These are phyloP conservation scores for Fusarium secorum DNA, from an alignment of 2,329 filamentous ascomycete genomes.

Conservation along the genomic window DNA sequence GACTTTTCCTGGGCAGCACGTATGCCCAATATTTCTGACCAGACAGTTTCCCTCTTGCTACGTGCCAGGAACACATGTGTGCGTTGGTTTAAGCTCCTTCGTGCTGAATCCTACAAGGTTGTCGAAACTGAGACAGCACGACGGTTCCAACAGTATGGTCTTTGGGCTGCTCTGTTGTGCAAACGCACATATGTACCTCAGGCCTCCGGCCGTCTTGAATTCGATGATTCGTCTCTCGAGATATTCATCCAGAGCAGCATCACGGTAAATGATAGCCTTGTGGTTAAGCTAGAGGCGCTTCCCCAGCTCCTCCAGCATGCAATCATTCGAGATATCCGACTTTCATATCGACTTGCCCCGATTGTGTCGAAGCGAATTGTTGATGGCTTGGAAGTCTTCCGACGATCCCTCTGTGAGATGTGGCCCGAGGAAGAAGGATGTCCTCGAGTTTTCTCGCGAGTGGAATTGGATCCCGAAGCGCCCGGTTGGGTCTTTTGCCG, in stretches of 20 bases:
- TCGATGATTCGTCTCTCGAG: slow-evolving; percentile 22
- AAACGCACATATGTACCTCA: slow-evolving; percentile 46
- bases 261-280: slow-evolving; percentile 37
- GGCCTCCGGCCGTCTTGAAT: neutral
- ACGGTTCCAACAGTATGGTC: slow-evolving; percentile 51
- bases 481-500: slow-evolving; percentile 29
- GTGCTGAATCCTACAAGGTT: slow-evolving; percentile 53
- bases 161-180: slow-evolving; percentile 66
- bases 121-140: slow-evolving; percentile 50
- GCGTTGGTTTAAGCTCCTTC: slow-evolving; percentile 59
- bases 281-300: slow-evolving; percentile 33
- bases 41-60: slow-evolving; percentile 8
- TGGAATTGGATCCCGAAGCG: neutral
- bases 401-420: slow-evolving; percentile 29
- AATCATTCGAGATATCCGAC: slow-evolving; percentile 34
- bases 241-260: slow-evolving; percentile 38
- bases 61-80: slow-evolving; percentile 48
- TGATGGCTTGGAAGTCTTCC: slow-evolving; percentile 15
- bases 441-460: slow-evolving; percentile 10
- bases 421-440: slow-evolving; percentile 33
- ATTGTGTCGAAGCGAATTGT: slow-evolving; percentile 21
- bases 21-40: neutral
- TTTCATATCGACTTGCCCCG: slow-evolving; percentile 25
- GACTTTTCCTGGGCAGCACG: slow-evolving; percentile 16
- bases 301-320: slow-evolving; percentile 26